These are phyloP conservation scores for Quercus lobata DNA, from an alignment of 331 rosid genomes.

Conservation along the genomic window DNA sequence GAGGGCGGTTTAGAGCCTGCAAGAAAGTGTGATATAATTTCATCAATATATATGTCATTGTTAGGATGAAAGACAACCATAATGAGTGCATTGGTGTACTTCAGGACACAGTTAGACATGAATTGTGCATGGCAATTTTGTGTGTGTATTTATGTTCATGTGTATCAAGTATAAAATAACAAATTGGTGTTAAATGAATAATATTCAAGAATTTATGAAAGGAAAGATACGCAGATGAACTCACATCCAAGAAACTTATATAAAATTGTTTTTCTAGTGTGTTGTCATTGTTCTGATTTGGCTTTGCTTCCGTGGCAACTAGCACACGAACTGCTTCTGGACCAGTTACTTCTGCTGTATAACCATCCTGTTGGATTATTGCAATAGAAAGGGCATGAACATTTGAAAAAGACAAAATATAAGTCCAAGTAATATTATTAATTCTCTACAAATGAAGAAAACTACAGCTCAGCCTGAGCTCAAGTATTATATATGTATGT, in stretches of 20 bases:
- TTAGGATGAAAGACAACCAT: neutral
- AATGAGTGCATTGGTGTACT: neutral
- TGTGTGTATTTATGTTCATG: too few species aligned
- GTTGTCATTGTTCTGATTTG: conserved; percentile 40
- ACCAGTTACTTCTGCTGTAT: conserved; percentile 60
- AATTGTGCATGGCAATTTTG: too few species aligned
- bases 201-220: too few species aligned
- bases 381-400: neutral
- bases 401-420: neutral
- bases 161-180: neutral
- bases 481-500: neutral
- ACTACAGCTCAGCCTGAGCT: neutral
- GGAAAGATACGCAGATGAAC: conserved; percentile 6
- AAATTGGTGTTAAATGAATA: neutral
- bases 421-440: neutral
- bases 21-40: neutral
- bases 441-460: neutral
- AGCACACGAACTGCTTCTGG: conserved; percentile 60
- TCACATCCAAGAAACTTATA: conserved; percentile 62
- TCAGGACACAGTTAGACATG: too few species aligned
- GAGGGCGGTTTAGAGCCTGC: conserved; percentile 57
- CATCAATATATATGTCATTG: neutral
- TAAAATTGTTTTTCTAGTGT: conserved; percentile 63
- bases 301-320: conserved; percentile 84
- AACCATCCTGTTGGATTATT: conserved; percentile 65